phyloP scores from a whole-genome alignment of 2,329 filamentous ascomycete genomes.

The Colletotrichum gloeosporioides region DNA sequence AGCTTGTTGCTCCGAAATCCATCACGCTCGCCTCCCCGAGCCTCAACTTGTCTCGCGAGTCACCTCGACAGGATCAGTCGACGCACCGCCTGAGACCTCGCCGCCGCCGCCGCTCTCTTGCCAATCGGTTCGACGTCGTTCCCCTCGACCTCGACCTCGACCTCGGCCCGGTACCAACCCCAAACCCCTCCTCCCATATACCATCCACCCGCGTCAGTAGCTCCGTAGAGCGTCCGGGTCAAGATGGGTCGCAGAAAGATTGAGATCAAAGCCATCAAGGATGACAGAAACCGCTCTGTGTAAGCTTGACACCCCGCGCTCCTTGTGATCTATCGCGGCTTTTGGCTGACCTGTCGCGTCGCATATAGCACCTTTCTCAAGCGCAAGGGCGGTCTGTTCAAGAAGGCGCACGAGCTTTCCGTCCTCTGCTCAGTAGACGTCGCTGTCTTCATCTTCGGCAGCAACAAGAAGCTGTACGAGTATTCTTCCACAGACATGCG shows the following conservation, averaged over 20 bases:
- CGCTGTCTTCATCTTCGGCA: conserved; percentile 97
- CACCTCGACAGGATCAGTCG: not conserved
- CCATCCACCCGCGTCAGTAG: not conserved
- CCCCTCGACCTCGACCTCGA: not conserved
- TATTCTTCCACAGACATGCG: conserved; percentile 95
- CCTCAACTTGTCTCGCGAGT: conserved; percentile 11
- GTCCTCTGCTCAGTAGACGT: conserved; percentile 98
- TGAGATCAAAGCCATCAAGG: conserved; percentile 99
- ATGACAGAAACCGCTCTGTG: conserved; percentile 97
- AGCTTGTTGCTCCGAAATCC: conserved; percentile 8
- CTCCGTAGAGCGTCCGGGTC: conserved; percentile 20
- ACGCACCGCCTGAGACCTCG: conserved; percentile 15
- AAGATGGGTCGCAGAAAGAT: conserved; percentile 98
- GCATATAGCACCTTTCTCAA: conserved; percentile 87
- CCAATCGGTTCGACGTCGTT: conserved; percentile 1
- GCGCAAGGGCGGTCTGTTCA: conserved; percentile 98
- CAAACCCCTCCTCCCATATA: not conserved
- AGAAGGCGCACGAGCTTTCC: conserved; percentile 98
- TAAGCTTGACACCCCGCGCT: conserved; percentile 57
- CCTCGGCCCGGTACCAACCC: not conserved
- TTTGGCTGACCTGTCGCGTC: conserved; percentile 12
- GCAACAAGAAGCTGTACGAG: conserved; percentile 99
- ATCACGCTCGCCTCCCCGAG: not conserved
- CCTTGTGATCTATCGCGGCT: not conserved
- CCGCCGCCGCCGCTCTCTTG: not conserved